Evolutionary conservation across 495 filamentous ascomycete species (phyloP).

Genomic region (Polyplosphaeria fusca): DNA sequence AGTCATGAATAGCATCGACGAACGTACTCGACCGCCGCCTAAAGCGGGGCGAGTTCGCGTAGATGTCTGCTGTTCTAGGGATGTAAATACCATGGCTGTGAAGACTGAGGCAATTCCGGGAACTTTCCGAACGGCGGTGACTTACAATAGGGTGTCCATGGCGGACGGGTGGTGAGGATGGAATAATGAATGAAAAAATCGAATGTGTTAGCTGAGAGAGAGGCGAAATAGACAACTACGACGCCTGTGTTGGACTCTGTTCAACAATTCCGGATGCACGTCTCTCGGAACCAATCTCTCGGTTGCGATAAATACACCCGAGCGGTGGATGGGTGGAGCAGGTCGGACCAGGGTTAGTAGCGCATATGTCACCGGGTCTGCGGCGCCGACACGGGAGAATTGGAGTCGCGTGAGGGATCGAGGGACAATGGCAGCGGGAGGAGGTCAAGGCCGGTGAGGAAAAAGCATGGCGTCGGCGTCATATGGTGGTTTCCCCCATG

Average conservation of each 20-base stretch:
- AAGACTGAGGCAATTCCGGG: no score
- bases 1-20: constrained; percentile 95
- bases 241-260: constrained; percentile 2
- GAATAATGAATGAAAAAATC: not conserved
- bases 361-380: not conserved
- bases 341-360: constrained; percentile 8
- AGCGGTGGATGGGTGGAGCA: not conserved
- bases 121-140: no score
- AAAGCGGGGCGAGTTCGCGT: constrained; percentile 76
- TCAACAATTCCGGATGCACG: constrained; percentile 26
- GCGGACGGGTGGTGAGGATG: not conserved
- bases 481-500: constrained; percentile 4
- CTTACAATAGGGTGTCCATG: constrained; percentile 84
- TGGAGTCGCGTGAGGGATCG: constrained; percentile 10
- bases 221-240: not conserved
- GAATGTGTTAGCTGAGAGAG: not conserved
- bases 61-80: constrained; percentile 74
- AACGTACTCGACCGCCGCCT: constrained; percentile 90
- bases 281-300: constrained; percentile 16
- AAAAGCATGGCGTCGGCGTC: constrained; percentile 24
- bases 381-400: not conserved
- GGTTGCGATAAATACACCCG: constrained; percentile 11
- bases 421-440: not conserved
- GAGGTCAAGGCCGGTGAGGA: not conserved
- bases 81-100: no score